phyloP scores from a whole-genome alignment of 768 basidiomycete species.

The Trametopsis cervina region DNA sequence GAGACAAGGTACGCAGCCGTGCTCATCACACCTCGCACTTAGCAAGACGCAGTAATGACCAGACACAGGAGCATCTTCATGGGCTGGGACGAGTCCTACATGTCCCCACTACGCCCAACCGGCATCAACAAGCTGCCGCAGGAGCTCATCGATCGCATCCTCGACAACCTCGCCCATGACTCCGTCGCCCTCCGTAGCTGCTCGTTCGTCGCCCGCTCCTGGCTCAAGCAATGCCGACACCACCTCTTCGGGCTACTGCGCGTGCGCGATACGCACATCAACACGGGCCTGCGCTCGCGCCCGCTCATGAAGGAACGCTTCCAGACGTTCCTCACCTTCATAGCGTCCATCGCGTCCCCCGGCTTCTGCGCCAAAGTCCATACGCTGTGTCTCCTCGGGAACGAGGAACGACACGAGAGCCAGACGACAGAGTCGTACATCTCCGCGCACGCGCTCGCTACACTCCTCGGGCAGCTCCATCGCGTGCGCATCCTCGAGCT shows the following conservation, averaged over 20 bases:
- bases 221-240: background rate
- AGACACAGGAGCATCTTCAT: background rate
- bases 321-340: background rate
- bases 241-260: background rate
- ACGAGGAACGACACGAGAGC: background rate
- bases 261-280: background rate
- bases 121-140: background rate
- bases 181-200: background rate
- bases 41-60: no score
- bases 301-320: background rate
- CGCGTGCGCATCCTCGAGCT: background rate
- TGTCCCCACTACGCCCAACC: background rate
- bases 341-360: background rate
- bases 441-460: background rate
- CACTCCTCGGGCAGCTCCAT: background rate
- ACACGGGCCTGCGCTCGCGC: background rate
- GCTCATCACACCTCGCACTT: no score
- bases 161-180: background rate
- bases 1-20: no score
- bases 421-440: background rate
- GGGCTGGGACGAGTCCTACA: background rate
- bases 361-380: background rate
- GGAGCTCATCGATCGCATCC: background rate
- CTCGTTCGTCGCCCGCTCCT: background rate
- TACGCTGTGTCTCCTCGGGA: background rate